phyloP scores from a whole-genome alignment of 1,139 yeast species.

The Candida glucosophila region DNA sequence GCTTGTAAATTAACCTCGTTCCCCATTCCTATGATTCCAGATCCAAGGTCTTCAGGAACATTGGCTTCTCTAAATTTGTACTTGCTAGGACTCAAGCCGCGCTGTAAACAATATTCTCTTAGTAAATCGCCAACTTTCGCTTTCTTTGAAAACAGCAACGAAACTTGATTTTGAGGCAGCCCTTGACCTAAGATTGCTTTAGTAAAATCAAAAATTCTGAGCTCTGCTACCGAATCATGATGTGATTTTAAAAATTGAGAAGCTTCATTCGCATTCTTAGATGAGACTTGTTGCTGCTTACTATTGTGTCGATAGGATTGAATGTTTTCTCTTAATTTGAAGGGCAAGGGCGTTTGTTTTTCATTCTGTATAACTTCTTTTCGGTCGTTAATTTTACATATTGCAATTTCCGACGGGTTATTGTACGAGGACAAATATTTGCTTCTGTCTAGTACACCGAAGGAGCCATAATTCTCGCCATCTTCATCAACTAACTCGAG shows the following conservation, averaged over 20 bases:
- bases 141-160: too few relatives aligned
- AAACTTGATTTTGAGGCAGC: too few relatives aligned
- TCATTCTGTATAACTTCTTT: conserved; percentile 25
- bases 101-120: conserved; percentile 22
- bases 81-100: conserved; percentile 18
- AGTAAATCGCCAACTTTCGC: conserved; percentile 20
- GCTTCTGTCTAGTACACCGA: conserved; percentile 58
- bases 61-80: conserved; percentile 15
- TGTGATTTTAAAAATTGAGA: too few relatives aligned
- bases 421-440: conserved; percentile 50
- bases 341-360: conserved; percentile 47
- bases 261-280: too few relatives aligned
- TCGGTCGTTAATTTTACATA: conserved; percentile 37
- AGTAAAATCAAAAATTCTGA: too few relatives aligned
- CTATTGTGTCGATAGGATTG: too few relatives aligned
- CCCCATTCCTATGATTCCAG: too few relatives aligned
- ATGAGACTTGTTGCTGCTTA: too few relatives aligned
- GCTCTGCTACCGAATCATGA: too few relatives aligned
- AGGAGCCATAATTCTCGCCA: conserved; percentile 70
- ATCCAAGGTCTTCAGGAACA: too few relatives aligned
- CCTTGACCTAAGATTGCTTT: too few relatives aligned
- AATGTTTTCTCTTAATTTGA: conserved; percentile 26
- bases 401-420: conserved; percentile 54
- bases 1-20: too few relatives aligned
- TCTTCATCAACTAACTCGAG: conserved; percentile 71